Base-by-base conservation (phyloP, 148 eudicot genomes). In the Gaultheria prostrata region DNA sequence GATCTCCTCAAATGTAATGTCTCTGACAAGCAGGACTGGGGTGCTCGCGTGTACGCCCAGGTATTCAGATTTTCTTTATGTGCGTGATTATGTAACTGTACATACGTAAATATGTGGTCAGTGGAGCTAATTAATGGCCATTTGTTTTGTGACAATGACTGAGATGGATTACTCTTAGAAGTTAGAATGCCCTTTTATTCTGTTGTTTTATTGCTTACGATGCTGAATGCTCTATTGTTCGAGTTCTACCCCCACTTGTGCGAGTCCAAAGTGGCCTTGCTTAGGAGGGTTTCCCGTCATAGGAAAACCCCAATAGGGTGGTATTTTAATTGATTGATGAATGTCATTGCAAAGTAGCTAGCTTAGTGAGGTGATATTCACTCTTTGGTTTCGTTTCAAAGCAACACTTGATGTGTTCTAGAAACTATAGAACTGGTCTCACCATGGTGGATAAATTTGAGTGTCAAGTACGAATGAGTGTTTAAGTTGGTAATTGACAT, bases 1-100 rank as follows among this genome's bases (percentile, higher is more conserved):
- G 97, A 93, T 82, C 93, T 95, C 57, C 87, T 95, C 7, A 92
- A 85, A 30, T 95, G 98, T 78, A 95, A 95, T 87, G 91, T 88
- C 78, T 83, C 97, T 4, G 92, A 88, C 57, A 82, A 87, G 80
- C 90, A 93, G 82, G 98, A 95, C 63, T 93, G 97, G 95, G 89
- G 89, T 56, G 93, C 98, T 80, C 97, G 90, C 20, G 15, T 95
- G 17, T 95, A 83, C 78, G 54, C 84, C 53, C 97, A 92, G 95
- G 98, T 93, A 51, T 51, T 78, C 46, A 28, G 26, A 30, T 28
- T 69, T 59, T 59, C 67, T 59, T 1, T n/a, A 56, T 56, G 57
- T 3, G 63, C 21, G 7, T 18, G 63, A n/a, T 26, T 73, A 35
- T 24, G 7, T 24, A 28, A 9, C 28, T 11, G 7, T 67, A 13